Evolutionary conservation across 2,329 filamentous ascomycete species (phyloP).

Genomic region (Calonectria multiphialidica): DNA sequence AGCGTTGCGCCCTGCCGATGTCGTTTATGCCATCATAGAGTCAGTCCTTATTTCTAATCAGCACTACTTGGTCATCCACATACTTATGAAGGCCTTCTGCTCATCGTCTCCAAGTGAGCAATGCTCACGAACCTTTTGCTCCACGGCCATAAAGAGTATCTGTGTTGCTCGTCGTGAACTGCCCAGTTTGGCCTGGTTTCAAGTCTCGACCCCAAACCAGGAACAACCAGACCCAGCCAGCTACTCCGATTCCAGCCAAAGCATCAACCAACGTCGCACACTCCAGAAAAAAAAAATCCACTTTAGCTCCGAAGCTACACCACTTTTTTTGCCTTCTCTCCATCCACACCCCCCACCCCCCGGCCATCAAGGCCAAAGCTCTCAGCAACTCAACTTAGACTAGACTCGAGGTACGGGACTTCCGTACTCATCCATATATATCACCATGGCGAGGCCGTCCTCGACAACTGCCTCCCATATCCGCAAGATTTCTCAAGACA

Average conservation of each 20-base stretch:
- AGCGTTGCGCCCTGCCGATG: neutral
- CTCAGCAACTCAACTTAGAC: constrained; percentile 30
- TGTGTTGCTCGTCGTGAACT: constrained; percentile 10
- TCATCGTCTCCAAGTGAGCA: neutral
- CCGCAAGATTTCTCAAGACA: constrained; percentile 30
- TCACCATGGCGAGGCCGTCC: constrained; percentile 32
- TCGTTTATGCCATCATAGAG: neutral
- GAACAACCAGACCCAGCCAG: constrained; percentile 16
- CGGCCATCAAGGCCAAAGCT: constrained; percentile 12
- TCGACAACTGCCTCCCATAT: constrained; percentile 30
- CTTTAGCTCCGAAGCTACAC: constrained; percentile 25
- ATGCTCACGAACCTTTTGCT: neutral
- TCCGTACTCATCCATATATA: constrained; percentile 37
- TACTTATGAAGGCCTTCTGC: neutral
- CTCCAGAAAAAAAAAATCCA: constrained; percentile 16
- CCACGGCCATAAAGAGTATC: constrained; percentile 12
- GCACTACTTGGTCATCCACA: neutral
- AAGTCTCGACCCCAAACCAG: constrained; percentile 15
- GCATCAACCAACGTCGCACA: constrained; percentile 21
- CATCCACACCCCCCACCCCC: constrained; percentile 12
- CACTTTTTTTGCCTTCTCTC: constrained; percentile 21
- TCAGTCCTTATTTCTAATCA: neutral
- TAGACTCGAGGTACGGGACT: constrained; percentile 28
- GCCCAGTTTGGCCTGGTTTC: constrained; percentile 11
- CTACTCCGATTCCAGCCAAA: constrained; percentile 17